Percentiles rank a stretch among this genome's conserved stretches.
phyloP scores from a whole-genome alignment of 768 basidiomycete species.

The Mycena leptocephala region DNA sequence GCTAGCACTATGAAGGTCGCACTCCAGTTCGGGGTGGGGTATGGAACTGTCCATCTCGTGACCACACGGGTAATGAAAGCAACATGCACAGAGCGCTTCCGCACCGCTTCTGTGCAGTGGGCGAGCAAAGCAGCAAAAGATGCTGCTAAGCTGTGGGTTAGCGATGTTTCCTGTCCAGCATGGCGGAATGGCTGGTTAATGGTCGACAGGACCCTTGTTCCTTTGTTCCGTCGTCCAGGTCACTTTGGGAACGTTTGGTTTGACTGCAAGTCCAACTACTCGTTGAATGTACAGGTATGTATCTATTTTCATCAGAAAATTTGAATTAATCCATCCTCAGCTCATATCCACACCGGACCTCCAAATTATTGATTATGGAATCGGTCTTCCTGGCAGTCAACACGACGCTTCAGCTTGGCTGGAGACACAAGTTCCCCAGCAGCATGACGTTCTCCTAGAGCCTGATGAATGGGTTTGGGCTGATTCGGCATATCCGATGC shows the following conservation, averaged over 20 bases:
- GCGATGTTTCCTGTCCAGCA: slow-evolving; percentile 29
- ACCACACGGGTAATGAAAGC: slow-evolving; percentile 38
- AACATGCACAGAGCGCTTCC: slow-evolving; percentile 19
- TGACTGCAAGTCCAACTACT: slow-evolving; percentile 48
- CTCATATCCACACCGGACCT: too few relatives aligned
- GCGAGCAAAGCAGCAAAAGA: slow-evolving; percentile 28
- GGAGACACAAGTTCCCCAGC: too few relatives aligned
- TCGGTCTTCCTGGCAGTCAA: too few relatives aligned
- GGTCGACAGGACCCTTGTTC: too few relatives aligned
- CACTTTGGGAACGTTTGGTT: slow-evolving; percentile 47
- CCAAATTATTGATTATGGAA: too few relatives aligned
- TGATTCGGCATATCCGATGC: too few relatives aligned
- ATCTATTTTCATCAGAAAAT: too few relatives aligned
- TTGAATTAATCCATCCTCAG: too few relatives aligned
- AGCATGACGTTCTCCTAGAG: too few relatives aligned
- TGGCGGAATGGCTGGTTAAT: slow-evolving; percentile 41
- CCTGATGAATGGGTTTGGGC: too few relatives aligned
- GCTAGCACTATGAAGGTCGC: slow-evolving; percentile 24
- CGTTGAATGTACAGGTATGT: slow-evolving; percentile 43
- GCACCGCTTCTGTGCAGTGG: slow-evolving; percentile 6
- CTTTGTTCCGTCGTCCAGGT: slow-evolving; percentile 37
- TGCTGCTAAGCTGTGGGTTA: slow-evolving; percentile 33
- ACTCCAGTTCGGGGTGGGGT: too few relatives aligned
- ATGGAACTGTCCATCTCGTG: slow-evolving; percentile 20
- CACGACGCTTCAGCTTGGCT: too few relatives aligned